phyloP scores from a whole-genome alignment of 805 yeast species.

The Metschnikowia corniflorae region DNA sequence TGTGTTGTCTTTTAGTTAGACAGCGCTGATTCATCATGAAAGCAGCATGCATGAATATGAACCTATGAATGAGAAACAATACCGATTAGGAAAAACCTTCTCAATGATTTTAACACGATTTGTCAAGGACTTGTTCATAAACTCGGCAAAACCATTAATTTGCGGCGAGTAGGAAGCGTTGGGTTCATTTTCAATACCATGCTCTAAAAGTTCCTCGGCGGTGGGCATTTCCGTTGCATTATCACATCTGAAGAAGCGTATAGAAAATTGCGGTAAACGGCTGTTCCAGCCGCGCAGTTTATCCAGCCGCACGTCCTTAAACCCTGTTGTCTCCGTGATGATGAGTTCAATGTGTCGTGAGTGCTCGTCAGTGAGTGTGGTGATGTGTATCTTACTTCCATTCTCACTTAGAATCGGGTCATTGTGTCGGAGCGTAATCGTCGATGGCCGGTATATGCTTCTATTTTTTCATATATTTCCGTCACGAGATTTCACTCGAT shows the following conservation, averaged over 20 bases:
- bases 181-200: not conserved
- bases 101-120: not conserved
- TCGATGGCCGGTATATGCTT: not conserved
- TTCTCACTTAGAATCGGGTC: not conserved
- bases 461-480: not conserved
- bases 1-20: not conserved
- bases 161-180: not conserved
- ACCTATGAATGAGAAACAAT: not conserved
- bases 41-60: slow-evolving; percentile 1
- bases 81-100: not conserved
- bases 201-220: not conserved
- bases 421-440: not conserved
- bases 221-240: slow-evolving; percentile 1
- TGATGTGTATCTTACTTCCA: not conserved
- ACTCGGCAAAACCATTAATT: slow-evolving; percentile 1
- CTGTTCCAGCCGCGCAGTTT: not conserved
- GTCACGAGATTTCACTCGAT: not conserved
- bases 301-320: not conserved
- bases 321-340: not conserved
- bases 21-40: not conserved
- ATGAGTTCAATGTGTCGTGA: not conserved
- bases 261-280: not conserved
- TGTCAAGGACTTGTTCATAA: not conserved
- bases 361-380: not conserved
- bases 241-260: not conserved